These are phyloP conservation scores for Pseudocercospora macadamiae DNA, from an alignment of 2,329 filamentous ascomycete species.

Conservation along the genomic window DNA sequence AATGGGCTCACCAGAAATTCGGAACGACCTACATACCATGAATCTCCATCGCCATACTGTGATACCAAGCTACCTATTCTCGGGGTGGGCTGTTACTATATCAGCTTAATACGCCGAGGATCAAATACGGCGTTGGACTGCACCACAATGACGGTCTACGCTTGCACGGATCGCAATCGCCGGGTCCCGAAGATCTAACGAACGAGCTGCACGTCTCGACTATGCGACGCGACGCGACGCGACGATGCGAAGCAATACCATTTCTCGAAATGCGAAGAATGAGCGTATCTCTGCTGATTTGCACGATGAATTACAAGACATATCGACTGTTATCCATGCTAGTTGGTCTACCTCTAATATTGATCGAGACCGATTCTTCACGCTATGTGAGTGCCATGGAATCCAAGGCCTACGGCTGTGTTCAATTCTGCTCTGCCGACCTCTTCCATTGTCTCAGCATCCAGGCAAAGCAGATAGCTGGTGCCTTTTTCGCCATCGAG, in stretches of 20 bases:
- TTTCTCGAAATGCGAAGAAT: no score
- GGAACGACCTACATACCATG: neutral
- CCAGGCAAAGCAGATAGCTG: slow-evolving; percentile 68
- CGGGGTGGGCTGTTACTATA: neutral
- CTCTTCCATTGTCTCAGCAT: slow-evolving; percentile 66
- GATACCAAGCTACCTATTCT: neutral
- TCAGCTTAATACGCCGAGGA: neutral
- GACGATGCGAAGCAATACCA: no score
- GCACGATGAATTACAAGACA: no score
- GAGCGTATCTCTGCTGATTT: no score
- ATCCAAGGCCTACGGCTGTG: slow-evolving; percentile 64
- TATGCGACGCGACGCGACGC: no score
- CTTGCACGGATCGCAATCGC: no score
- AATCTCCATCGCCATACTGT: neutral
- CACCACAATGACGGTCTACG: neutral
- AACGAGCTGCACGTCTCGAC: no score
- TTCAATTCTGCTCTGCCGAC: slow-evolving; percentile 65
- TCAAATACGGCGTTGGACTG: neutral
- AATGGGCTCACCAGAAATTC: neutral
- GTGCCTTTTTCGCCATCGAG: slow-evolving; percentile 61
- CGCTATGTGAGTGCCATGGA: slow-evolving; percentile 40
- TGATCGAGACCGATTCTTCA: neutral
- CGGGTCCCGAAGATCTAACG: no score
- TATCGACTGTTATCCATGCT: neutral
- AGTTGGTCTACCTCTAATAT: neutral